Evolutionary conservation across 2,329 filamentous ascomycete species (phyloP), one percentile per base, ranked within the genome.

Genomic region (Zelopaecilomyces penicillatus): DNA sequence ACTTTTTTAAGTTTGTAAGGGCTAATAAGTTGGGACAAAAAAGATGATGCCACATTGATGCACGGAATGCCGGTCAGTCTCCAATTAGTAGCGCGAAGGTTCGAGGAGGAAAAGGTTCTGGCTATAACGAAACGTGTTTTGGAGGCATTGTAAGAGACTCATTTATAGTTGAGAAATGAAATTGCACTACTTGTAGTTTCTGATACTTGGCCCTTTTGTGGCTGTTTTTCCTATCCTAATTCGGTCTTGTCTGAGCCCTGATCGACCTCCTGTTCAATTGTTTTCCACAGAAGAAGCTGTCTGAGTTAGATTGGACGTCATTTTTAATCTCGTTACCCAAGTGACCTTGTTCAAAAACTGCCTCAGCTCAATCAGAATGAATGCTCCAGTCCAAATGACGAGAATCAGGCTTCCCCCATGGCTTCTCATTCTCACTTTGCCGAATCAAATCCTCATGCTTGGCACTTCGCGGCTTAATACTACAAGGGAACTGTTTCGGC

Each of bases 11-110:
- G n/a, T 37, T 6, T 34, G 5, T 12, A 9, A 5, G 26, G 9
- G 3, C 32, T 9, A 9, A 12, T 34, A 19, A 19, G 19, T 19
- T 19, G 42, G 44, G 34, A 45, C 39, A 1, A 6, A 3, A 35
- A 0, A 37, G 68, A 71, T 38, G 64, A 72, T 27, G 50, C 61
- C 1, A 54, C 61, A 0, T 49, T 54, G 0, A 61, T 73, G 6
- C 61, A 73, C 29, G 67, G 66, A 0, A 60, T 70, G 47, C 67
- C 69, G 0, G 61, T 73, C 28, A 70, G 60, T 38, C 54, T 71
- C 1, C 67, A 71, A 42, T 51, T 74, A 0, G 65, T 73, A n/a
- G 68, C 56, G 0, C 55, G 65, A n/a, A 58, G 64, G 4, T 42
- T 69, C 5, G 65, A 69, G 32, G 66, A 69, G 43, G 67, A 69